These are phyloP conservation scores for Hamigera avellanea DNA, from an alignment of 495 filamentous ascomycete genomes.

Conservation along the genomic window DNA sequence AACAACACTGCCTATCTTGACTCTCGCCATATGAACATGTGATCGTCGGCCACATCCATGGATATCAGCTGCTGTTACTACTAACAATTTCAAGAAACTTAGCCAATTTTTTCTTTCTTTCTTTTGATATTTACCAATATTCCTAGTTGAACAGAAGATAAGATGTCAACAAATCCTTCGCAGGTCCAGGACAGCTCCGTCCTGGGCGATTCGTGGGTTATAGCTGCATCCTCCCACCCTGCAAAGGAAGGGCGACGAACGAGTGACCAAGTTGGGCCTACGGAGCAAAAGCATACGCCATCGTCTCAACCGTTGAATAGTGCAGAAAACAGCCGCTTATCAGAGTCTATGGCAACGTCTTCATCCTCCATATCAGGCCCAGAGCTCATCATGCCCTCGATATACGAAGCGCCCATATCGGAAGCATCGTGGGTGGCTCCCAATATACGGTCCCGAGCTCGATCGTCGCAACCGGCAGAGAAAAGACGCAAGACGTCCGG, in stretches of 20 bases:
- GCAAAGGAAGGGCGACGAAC: constrained; percentile 6
- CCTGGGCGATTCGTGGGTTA: constrained; percentile 32
- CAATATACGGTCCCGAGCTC: constrained; percentile 10
- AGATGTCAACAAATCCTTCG: constrained; percentile 16
- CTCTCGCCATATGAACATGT: too few species aligned
- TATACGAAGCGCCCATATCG: constrained; percentile 23
- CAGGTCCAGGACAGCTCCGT: constrained; percentile 14
- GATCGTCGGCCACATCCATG: too few species aligned
- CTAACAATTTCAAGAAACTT: too few species aligned
- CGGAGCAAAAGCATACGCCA: constrained; percentile 1
- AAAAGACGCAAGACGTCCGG: constrained; percentile 15
- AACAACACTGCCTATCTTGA: too few species aligned
- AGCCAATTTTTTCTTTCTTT: background rate
- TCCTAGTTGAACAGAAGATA: too few species aligned
- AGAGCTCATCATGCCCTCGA: constrained; percentile 37
- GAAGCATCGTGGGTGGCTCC: constrained; percentile 32
- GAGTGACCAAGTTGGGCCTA: background rate
- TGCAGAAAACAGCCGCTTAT: constrained; percentile 3
- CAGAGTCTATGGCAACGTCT: constrained; percentile 18
- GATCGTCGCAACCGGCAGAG: constrained; percentile 4
- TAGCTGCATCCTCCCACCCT: constrained; percentile 14
- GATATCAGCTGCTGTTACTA: too few species aligned
- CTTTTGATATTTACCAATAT: background rate
- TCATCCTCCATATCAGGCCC: constrained; percentile 26
- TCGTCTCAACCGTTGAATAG: background rate